Conservation (phyloP, 371 early-diverging fungal genomes). For the Cladochytrium tenue region DNA sequence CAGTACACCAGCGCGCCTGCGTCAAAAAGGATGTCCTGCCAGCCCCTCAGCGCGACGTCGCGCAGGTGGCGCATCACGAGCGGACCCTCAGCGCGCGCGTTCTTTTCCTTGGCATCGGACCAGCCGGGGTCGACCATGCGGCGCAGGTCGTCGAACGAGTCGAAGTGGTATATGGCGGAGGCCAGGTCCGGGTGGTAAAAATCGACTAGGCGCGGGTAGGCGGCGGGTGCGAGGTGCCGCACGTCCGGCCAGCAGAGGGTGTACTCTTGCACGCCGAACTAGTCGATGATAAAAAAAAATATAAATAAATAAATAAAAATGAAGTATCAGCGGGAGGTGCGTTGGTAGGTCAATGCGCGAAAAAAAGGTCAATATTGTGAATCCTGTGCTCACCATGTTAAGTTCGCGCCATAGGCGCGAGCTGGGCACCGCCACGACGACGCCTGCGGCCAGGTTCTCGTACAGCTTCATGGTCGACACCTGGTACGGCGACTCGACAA, state of each 20-base stretch:
- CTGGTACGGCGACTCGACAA: conserved; percentile 24
- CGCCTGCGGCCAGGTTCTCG: conserved; percentile 24
- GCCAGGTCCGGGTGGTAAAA: conserved; percentile 12
- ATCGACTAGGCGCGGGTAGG: neutral
- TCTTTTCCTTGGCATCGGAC: neutral
- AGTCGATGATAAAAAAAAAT: neutral
- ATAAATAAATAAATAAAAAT: neutral
- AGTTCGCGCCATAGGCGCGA: conserved; percentile 13
- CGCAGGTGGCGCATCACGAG: neutral
- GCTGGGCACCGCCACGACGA: conserved; percentile 13
- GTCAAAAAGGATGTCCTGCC: neutral
- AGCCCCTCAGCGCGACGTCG: neutral
- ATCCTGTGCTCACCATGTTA: conserved; percentile 4
- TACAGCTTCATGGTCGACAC: conserved; percentile 26
- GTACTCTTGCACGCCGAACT: neutral
- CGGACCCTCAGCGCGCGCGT: neutral
- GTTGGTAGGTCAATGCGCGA: too few relatives aligned
- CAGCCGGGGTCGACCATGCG: neutral
- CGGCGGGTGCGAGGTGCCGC: neutral
- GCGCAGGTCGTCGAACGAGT: conserved; percentile 8
- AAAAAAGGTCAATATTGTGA: too few relatives aligned
- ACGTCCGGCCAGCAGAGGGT: neutral
- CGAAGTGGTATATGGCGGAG: conserved; percentile 16
- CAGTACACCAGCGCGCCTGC: neutral
- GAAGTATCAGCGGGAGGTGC: too few relatives aligned